Percentiles rank a stretch among this genome's conserved stretches.
Conservation (phyloP, 2,329 filamentous ascomycete species). For the Corniculantispora saksenae region DNA sequence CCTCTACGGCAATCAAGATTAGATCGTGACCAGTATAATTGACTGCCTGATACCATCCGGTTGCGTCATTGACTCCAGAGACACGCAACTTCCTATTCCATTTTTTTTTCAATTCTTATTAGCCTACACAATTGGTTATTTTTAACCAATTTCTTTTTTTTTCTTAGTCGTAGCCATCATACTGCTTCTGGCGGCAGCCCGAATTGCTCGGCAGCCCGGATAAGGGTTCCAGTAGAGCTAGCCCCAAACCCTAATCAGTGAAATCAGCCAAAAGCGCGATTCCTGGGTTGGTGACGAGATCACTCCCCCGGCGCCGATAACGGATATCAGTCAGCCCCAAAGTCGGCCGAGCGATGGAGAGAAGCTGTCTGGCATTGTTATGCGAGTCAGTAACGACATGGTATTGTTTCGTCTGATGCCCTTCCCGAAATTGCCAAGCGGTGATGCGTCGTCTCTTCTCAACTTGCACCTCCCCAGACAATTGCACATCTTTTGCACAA, state of each 20-base stretch:
- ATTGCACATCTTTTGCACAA: background rate
- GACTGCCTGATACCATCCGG: background rate
- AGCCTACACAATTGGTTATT: background rate
- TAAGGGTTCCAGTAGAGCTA: constrained; percentile 10
- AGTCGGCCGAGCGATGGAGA: no score
- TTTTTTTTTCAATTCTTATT: background rate
- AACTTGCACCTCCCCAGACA: no score
- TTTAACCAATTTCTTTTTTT: background rate
- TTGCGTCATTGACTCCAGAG: background rate
- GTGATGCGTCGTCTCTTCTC: no score
- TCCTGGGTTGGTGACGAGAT: background rate
- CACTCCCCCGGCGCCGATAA: background rate
- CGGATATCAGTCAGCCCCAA: background rate
- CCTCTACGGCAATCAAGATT: no score
- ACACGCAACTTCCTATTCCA: no score
- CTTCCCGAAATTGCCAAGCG: no score
- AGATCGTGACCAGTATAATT: no score
- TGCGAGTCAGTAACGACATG: no score
- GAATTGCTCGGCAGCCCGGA: background rate
- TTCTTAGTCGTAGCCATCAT: no score
- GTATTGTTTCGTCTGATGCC: no score
- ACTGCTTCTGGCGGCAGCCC: background rate
- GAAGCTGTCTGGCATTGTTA: no score
- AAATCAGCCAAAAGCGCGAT: no score
- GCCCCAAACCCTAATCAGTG: constrained; percentile 20